Conservation (phyloP, 768 basidiomycete species). For the Paxillus rubicundulus region DNA sequence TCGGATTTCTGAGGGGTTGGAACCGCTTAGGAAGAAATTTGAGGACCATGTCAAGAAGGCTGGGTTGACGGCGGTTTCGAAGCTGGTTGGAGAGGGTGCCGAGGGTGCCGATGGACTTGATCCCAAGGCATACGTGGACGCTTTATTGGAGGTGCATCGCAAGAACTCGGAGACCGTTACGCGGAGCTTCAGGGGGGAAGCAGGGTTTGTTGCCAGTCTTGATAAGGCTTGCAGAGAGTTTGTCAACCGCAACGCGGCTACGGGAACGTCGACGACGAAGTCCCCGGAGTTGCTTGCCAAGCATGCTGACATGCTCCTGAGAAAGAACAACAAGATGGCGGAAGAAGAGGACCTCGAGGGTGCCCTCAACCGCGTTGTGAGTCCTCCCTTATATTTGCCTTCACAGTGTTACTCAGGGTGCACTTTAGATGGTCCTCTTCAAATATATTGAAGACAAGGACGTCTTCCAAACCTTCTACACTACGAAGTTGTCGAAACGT, state of each 20-base stretch:
- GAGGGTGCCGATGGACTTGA: slow-evolving; percentile 65
- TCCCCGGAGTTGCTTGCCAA: slow-evolving; percentile 92
- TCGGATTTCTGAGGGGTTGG: slow-evolving; percentile 86
- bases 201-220: slow-evolving; percentile 89
- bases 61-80: slow-evolving; percentile 78
- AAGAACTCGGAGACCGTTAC: slow-evolving; percentile 89
- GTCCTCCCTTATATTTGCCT: slow-evolving; percentile 24
- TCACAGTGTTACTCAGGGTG: slow-evolving; percentile 4
- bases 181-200: slow-evolving; percentile 87
- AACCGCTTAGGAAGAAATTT: slow-evolving; percentile 88
- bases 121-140: slow-evolving; percentile 93
- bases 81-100: slow-evolving; percentile 54
- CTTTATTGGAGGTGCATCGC: slow-evolving; percentile 84
- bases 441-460: slow-evolving; percentile 99
- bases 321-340: slow-evolving; percentile 93
- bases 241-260: slow-evolving; percentile 90
- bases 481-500: slow-evolving; percentile 88
- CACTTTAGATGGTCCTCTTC: slow-evolving; percentile 87
- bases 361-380: slow-evolving; percentile 85
- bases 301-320: slow-evolving; percentile 83
- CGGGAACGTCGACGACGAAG: slow-evolving; percentile 77
- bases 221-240: slow-evolving; percentile 96
- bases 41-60: slow-evolving; percentile 94
- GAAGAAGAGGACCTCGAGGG: slow-evolving; percentile 91
- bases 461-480: slow-evolving; percentile 98